Conservation (phyloP, 352 stramenopile genomes). For the Phytopythium delawarense region DNA sequence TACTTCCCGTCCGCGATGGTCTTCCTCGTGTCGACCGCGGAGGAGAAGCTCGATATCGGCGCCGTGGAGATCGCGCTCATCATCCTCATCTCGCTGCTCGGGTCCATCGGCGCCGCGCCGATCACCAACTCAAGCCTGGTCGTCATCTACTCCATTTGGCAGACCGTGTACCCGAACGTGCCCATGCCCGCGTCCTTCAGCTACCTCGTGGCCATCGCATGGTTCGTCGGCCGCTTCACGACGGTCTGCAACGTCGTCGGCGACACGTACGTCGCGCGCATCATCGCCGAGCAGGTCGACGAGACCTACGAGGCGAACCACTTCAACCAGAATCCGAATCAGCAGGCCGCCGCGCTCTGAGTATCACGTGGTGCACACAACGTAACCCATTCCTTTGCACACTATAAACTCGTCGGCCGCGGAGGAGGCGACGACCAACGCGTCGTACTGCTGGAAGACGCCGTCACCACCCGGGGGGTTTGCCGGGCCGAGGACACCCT, state of each 20-base stretch:
- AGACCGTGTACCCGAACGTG: slow-evolving; percentile 52
- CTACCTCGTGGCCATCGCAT: slow-evolving; percentile 74
- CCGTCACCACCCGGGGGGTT: too few species aligned
- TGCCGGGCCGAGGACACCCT: too few species aligned
- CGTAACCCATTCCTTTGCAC: too few species aligned
- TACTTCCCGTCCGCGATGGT: slow-evolving; percentile 69
- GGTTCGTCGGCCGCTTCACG: slow-evolving; percentile 64
- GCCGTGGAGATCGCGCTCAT: slow-evolving; percentile 52
- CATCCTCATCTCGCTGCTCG: slow-evolving; percentile 53
- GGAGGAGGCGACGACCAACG: too few species aligned
- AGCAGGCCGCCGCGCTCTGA: too few species aligned
- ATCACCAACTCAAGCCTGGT: slow-evolving; percentile 70
- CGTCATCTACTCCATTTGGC: slow-evolving; percentile 75
- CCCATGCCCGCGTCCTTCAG: slow-evolving; percentile 58
- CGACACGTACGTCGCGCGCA: slow-evolving; percentile 65
- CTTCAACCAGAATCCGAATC: not conserved
- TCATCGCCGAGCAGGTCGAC: slow-evolving; percentile 74
- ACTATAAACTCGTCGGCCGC: too few species aligned
- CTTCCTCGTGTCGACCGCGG: slow-evolving; percentile 56
- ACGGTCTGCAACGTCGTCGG: slow-evolving; percentile 70
- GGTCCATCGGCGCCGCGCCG: slow-evolving; percentile 52
- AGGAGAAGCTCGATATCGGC: slow-evolving; percentile 29
- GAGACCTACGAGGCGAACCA: slow-evolving; percentile 34
- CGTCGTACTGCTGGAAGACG: too few species aligned
- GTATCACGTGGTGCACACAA: too few species aligned